Conservation (phyloP, 495 filamentous ascomycete genomes). For the Aspergillus egyptiacus region DNA sequence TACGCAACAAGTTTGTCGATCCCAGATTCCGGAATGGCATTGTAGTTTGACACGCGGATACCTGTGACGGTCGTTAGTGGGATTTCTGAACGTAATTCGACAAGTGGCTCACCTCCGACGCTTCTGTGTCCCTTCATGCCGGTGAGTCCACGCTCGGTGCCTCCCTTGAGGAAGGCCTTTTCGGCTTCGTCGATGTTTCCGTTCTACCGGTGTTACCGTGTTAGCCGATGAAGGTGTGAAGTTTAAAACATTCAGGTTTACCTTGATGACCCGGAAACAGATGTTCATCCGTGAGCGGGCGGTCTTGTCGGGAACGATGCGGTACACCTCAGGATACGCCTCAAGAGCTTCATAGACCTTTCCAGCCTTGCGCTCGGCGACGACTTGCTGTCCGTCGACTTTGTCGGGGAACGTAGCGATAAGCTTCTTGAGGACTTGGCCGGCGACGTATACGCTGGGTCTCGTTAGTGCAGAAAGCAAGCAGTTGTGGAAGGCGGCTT, state of each 20-base stretch:
- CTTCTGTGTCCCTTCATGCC: slow-evolving; percentile 80
- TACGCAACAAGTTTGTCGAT: slow-evolving; percentile 55
- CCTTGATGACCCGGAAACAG: slow-evolving; percentile 68
- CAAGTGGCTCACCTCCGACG: slow-evolving; percentile 68
- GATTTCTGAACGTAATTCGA: slow-evolving; percentile 22
- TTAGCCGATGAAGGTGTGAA: not conserved
- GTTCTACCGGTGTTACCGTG: slow-evolving; percentile 18
- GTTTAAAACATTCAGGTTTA: slow-evolving; percentile 7
- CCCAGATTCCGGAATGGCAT: slow-evolving; percentile 53
- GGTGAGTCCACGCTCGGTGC: slow-evolving; percentile 53
- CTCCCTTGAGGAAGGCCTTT: slow-evolving; percentile 70
- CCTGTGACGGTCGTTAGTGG: slow-evolving; percentile 19
- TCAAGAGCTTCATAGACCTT: slow-evolving; percentile 72
- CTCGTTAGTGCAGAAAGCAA: not conserved
- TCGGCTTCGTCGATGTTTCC: slow-evolving; percentile 58
- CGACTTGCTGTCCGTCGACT: slow-evolving; percentile 37
- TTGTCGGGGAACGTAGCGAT: slow-evolving; percentile 20
- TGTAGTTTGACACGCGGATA: slow-evolving; percentile 43
- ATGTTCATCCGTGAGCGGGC: slow-evolving; percentile 86
- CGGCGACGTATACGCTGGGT: slow-evolving; percentile 73
- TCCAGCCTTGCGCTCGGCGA: slow-evolving; percentile 63
- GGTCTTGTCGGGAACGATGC: slow-evolving; percentile 64
- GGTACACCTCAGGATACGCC: slow-evolving; percentile 60
- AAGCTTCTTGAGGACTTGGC: slow-evolving; percentile 73
- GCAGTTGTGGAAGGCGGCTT: slow-evolving; percentile 8